These are phyloP conservation scores for Chlorella variabilis DNA, from an alignment of 163 green algal species.

Conservation along the genomic window DNA sequence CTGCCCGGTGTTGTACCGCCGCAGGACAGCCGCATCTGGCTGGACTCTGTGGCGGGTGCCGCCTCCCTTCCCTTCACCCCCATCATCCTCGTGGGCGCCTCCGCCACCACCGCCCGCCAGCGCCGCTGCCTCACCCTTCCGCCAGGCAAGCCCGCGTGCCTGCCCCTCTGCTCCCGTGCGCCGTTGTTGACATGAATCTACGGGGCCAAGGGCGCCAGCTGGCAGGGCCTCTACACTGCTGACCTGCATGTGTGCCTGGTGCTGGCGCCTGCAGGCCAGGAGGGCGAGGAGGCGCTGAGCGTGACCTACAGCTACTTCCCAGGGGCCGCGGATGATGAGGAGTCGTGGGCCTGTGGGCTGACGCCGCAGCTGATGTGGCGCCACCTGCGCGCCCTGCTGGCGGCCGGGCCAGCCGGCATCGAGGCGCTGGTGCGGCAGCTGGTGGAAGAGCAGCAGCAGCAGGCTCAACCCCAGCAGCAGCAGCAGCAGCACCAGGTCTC, in stretches of 20 bases:
- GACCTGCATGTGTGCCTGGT: no score
- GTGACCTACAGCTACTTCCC: slow-evolving; percentile 75
- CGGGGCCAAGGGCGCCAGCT: no score
- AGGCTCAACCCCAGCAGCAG: background rate
- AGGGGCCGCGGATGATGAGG: slow-evolving; percentile 95
- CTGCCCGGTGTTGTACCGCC: background rate
- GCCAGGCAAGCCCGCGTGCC: background rate
- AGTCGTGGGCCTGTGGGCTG: slow-evolving; percentile 90
- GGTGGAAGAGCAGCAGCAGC: slow-evolving; percentile 1
- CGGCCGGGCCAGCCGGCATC: slow-evolving; percentile 46
- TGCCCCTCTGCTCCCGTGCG: no score
- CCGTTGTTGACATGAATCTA: no score
- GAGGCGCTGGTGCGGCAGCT: slow-evolving; percentile 38
- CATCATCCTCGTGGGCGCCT: slow-evolving; percentile 88
- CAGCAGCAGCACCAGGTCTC: background rate
- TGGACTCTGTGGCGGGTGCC: slow-evolving; percentile 64
- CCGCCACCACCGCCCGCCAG: slow-evolving; percentile 53
- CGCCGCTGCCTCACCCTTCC: slow-evolving; percentile 29
- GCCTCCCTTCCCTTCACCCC: slow-evolving; percentile 81
- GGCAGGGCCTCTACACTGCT: no score
- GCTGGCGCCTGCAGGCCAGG: background rate
- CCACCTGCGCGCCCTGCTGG: slow-evolving; percentile 57
- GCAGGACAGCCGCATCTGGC: slow-evolving; percentile 71
- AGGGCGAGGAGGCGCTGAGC: background rate
- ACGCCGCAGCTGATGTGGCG: slow-evolving; percentile 82